Evolutionary conservation across 2,329 filamentous ascomycete species (phyloP).

Genomic region (Magnaporthiopsis rhizophila): DNA sequence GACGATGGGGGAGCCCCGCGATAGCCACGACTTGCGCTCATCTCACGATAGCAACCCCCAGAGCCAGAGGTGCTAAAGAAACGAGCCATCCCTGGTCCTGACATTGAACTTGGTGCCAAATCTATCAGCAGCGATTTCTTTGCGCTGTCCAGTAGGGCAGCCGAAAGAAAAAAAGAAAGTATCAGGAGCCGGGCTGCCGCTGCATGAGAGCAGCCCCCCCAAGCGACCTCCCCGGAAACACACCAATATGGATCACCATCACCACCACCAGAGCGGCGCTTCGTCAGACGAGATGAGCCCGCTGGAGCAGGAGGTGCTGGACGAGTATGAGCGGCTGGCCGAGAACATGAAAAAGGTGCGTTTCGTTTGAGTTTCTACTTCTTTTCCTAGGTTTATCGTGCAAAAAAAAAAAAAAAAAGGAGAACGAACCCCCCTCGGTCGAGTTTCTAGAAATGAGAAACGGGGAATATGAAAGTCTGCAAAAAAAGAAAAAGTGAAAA

Average conservation of each 20-base stretch:
- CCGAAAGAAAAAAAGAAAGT: no score
- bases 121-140: no score
- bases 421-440: background rate
- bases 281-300: slow-evolving; percentile 52
- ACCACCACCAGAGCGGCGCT: slow-evolving; percentile 10
- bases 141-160: no score
- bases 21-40: background rate
- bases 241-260: slow-evolving; percentile 15
- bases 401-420: background rate
- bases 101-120: no score
- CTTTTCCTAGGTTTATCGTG: background rate
- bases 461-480: background rate
- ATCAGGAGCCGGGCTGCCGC: no score
- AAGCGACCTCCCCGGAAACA: background rate
- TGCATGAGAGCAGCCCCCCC: background rate
- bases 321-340: slow-evolving; percentile 82
- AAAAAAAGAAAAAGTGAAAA: background rate
- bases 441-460: background rate
- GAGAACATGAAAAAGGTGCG: slow-evolving; percentile 84
- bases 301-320: slow-evolving; percentile 86
- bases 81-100: no score
- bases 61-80: no score
- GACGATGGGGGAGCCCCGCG: background rate
- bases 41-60: background rate
- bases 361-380: background rate